A percentile compares a stretch with the other conserved stretches of the same genome.
Conservation (phyloP, 2,329 filamentous ascomycete species). For the Phialocephala subalpina region DNA sequence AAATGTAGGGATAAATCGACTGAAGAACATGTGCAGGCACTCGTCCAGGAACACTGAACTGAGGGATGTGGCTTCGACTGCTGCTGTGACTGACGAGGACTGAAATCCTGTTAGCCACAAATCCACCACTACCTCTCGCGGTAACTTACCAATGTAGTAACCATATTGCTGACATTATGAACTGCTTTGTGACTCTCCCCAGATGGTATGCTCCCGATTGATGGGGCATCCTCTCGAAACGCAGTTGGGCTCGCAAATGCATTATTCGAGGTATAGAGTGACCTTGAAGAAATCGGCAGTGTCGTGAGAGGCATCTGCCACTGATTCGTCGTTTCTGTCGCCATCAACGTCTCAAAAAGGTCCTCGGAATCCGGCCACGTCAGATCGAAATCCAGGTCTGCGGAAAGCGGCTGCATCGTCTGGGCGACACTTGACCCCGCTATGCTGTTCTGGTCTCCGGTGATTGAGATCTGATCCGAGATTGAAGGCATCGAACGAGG, state of each 20-base stretch:
- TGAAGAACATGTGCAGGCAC: constrained; percentile 56
- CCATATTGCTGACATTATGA: constrained; percentile 54
- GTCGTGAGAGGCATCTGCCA: constrained; percentile 53
- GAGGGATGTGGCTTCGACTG: constrained; percentile 51
- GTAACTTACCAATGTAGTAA: constrained; percentile 49
- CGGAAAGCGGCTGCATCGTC: constrained; percentile 17
- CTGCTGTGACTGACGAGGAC: constrained; percentile 54
- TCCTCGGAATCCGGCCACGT: constrained; percentile 55
- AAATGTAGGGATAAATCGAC: constrained; percentile 54
- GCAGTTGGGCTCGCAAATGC: constrained; percentile 46
- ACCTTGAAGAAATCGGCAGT: constrained; percentile 47
- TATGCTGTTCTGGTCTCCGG: constrained; percentile 3
- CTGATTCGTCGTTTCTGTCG: constrained; percentile 48
- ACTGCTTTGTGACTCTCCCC: constrained; percentile 53
- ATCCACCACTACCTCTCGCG: background rate
- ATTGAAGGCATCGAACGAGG: constrained; percentile 1
- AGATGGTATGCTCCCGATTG: constrained; percentile 48
- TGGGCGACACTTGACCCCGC: constrained; percentile 5
- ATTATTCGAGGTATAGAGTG: constrained; percentile 38
- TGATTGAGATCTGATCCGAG: constrained; percentile 12
- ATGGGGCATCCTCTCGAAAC: constrained; percentile 47
- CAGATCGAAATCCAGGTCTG: constrained; percentile 47
- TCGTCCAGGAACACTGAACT: constrained; percentile 55
- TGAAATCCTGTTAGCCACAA: constrained; percentile 11
- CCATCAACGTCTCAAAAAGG: constrained; percentile 53